Evolutionary conservation across 768 basidiomycete genomes (phyloP), one percentile per base, ranked within the genome.

Genomic region (Solioccasus polychromus): DNA sequence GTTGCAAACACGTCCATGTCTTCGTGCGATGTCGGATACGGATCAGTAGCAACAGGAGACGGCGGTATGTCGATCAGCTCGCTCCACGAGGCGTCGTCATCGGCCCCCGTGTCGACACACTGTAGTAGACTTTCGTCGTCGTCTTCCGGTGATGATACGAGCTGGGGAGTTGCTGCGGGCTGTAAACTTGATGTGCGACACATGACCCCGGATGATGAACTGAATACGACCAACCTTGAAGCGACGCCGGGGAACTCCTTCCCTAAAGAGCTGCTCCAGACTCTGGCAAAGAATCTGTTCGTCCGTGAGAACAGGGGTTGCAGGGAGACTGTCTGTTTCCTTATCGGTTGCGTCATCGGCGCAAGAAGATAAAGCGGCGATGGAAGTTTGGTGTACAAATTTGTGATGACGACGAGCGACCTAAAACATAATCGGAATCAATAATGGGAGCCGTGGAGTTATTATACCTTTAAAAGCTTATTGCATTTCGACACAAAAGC

Each of bases 381-480:
- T 45, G 31, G 57, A 64, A 26, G 58, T 44, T 23, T 60, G 51
- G 20, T 69, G 63, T 48, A 67, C 34, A 42, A 39, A 51, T 42
- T 51, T 53, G 35, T 62, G 59, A 19, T 55, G 54, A 30, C 41
- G 39, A n/a, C 54, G 60, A 12, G 64, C 55, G 22, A 50, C 34
- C 64, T 66, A 42, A 39, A 31, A 24, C 26, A 39, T 17, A 36
- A 40, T 56, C 50, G 52, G 48, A 50, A 53, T 48, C 44, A 51
- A 44, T 47, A 25, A 4, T 20, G 17, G 35, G 15, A 39, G 29
- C 7, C 18, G 34, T n/a, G 35, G 34, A 14, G 17, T 38, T 30
- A 15, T n/a, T 37, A 40, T 60, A 83, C 84, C 74, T 76, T 73
- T 15, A 84, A 54, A 17, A 76, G 60, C 8, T 63, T 68, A 42